phyloP scores from a whole-genome alignment of 2,329 filamentous ascomycete species.

The Aphanocladium album region DNA sequence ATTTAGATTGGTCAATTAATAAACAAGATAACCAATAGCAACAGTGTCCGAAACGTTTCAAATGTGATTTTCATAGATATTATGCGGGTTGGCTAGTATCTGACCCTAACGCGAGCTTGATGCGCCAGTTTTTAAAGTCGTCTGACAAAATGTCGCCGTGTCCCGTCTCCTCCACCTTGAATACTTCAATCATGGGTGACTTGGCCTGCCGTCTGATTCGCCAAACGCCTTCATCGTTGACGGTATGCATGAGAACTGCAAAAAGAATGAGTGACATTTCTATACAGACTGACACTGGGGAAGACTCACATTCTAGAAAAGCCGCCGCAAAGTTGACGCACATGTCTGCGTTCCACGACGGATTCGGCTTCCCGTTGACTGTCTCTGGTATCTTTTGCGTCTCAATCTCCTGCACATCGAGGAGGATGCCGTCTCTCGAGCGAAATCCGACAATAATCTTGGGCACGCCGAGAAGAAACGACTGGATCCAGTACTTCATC shows the following conservation, averaged over 20 bases:
- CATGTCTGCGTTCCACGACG: conserved; percentile 83
- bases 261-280: conserved; percentile 17
- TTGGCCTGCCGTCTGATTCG: conserved; percentile 64
- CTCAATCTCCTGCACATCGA: conserved; percentile 69
- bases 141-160: conserved; percentile 71
- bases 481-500: conserved; percentile 95
- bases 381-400: conserved; percentile 73
- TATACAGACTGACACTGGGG: too few species aligned
- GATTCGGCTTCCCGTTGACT: conserved; percentile 60
- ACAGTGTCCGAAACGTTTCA: background rate
- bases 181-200: conserved; percentile 65
- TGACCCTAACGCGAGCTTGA: conserved; percentile 41
- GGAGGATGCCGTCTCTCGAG: conserved; percentile 64
- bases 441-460: conserved; percentile 90
- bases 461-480: conserved; percentile 86
- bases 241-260: conserved; percentile 60
- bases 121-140: conserved; percentile 72
- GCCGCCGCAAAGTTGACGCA: conserved; percentile 85
- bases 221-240: conserved; percentile 73
- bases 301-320: conserved; percentile 67
- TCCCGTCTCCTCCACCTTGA: conserved; percentile 66
- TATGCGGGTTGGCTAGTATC: background rate
- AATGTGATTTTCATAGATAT: background rate
- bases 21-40: background rate
- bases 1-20: background rate